Evolutionary conservation across 306 rosid genomes (phyloP).

Genomic region (Phaseolus lunatus): DNA sequence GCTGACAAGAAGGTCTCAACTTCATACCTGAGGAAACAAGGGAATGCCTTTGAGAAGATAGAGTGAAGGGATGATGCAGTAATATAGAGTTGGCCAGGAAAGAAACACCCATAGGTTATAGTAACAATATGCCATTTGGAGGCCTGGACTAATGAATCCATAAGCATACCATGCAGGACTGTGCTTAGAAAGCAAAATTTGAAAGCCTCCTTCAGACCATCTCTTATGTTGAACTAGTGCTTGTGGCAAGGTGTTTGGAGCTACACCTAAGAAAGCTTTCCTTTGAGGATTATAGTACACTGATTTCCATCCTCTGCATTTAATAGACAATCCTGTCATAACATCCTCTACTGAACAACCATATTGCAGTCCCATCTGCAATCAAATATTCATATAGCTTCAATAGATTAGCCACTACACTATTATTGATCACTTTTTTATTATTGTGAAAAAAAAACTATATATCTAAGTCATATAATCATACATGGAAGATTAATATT

Average conservation of each 20-base stretch:
- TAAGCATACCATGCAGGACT: constrained; percentile 55
- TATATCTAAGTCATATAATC: background rate
- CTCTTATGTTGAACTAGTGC: constrained; percentile 80
- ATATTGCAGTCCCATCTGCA: constrained; percentile 78
- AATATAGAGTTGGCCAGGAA: constrained; percentile 48
- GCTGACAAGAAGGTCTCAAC: background rate
- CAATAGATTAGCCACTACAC: background rate
- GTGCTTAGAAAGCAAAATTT: constrained; percentile 62
- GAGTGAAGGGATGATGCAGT: constrained; percentile 41
- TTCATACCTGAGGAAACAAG: constrained; percentile 46
- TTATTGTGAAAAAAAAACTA: background rate
- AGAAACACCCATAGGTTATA: constrained; percentile 62
- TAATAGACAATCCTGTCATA: constrained; percentile 76
- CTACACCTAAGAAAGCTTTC: constrained; percentile 74
- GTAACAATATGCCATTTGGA: constrained; percentile 59
- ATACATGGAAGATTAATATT: background rate
- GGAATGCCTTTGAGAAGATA: constrained; percentile 49
- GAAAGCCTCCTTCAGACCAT: constrained; percentile 86
- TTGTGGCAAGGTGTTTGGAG: constrained; percentile 63
- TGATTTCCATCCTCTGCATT: constrained; percentile 79
- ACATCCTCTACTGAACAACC: constrained; percentile 86
- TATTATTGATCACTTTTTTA: background rate
- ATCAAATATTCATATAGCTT: background rate
- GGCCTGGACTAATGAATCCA: constrained; percentile 62
- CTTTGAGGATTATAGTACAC: constrained; percentile 69